These are phyloP conservation scores for Xylogone sp. DNA, from an alignment of 2,329 filamentous ascomycete species.

Conservation along the genomic window DNA sequence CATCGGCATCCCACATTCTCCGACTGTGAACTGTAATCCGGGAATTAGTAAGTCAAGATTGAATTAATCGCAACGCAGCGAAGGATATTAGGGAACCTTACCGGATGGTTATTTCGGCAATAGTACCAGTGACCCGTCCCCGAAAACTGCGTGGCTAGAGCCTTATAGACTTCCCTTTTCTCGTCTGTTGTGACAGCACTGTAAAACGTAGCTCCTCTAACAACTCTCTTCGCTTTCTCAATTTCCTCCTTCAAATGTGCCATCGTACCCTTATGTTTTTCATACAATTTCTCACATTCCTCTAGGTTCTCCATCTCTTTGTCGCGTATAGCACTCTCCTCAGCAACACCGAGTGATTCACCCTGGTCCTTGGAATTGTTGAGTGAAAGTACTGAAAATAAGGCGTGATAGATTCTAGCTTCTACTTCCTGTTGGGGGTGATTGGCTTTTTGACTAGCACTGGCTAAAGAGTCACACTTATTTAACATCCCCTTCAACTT, in stretches of 20 bases:
- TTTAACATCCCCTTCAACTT: neutral
- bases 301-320: neutral
- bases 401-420: neutral
- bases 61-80: no score
- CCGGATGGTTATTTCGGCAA: neutral
- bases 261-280: neutral
- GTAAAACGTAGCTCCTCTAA: constrained; percentile 35
- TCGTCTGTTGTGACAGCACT: constrained; percentile 43
- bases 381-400: neutral
- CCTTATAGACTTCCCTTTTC: constrained; percentile 41
- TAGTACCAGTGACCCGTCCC: constrained; percentile 48
- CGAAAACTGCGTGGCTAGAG: constrained; percentile 45
- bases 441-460: neutral
- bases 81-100: neutral
- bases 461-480: neutral
- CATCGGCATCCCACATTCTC: constrained; percentile 65
- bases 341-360: neutral
- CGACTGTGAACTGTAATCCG: constrained; percentile 48
- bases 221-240: neutral
- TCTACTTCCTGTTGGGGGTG: neutral
- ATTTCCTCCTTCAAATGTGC: neutral
- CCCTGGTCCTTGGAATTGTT: neutral
- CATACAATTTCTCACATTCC: neutral
- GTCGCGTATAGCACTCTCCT: neutral
- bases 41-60: no score